phyloP scores from a whole-genome alignment of 371 early-diverging fungal species.

The Syncephalastrum racemosum region DNA sequence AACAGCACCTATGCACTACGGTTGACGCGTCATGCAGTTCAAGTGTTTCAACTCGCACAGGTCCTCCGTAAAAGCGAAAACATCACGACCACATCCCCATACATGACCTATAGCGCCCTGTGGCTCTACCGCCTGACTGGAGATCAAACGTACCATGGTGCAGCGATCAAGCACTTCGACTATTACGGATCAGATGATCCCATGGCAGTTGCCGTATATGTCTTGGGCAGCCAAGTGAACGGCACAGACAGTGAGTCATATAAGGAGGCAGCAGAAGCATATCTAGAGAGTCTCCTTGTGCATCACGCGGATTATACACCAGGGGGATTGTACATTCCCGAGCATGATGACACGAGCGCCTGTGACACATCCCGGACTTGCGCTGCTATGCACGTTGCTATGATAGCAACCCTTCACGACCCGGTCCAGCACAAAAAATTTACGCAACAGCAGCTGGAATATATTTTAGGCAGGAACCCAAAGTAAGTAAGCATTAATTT shows the following conservation, averaged over 20 bases:
- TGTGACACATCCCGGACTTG: slow-evolving; percentile 31
- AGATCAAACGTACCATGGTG: slow-evolving; percentile 30
- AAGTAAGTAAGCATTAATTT: slow-evolving; percentile 21
- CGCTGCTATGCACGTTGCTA: slow-evolving; percentile 23
- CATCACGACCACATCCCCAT: slow-evolving; percentile 48
- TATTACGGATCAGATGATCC: slow-evolving; percentile 47
- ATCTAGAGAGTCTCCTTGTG: slow-evolving; percentile 22
- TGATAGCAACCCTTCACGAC: slow-evolving; percentile 20
- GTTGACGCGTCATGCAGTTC: not conserved
- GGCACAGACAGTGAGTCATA: slow-evolving; percentile 15
- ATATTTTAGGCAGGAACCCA: slow-evolving; percentile 51
- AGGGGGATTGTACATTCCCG: slow-evolving; percentile 37
- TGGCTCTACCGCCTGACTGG: slow-evolving; percentile 58
- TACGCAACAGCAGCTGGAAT: slow-evolving; percentile 43
- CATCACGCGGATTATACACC: slow-evolving; percentile 29
- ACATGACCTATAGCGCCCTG: slow-evolving; percentile 52
- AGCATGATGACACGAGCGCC: slow-evolving; percentile 37
- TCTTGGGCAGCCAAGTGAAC: slow-evolving; percentile 30
- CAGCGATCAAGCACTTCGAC: slow-evolving; percentile 24
- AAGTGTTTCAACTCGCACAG: too few species aligned
- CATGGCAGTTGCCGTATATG: slow-evolving; percentile 31
- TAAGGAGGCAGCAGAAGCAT: slow-evolving; percentile 15
- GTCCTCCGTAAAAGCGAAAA: slow-evolving; percentile 21
- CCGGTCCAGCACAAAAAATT: slow-evolving; percentile 26
- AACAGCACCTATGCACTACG: slow-evolving; percentile 41